Percentiles rank a stretch among this genome's conserved stretches.
Evolutionary conservation across 2,329 filamentous ascomycete species (phyloP).

Genomic region (Sordariomycetes sp.): DNA sequence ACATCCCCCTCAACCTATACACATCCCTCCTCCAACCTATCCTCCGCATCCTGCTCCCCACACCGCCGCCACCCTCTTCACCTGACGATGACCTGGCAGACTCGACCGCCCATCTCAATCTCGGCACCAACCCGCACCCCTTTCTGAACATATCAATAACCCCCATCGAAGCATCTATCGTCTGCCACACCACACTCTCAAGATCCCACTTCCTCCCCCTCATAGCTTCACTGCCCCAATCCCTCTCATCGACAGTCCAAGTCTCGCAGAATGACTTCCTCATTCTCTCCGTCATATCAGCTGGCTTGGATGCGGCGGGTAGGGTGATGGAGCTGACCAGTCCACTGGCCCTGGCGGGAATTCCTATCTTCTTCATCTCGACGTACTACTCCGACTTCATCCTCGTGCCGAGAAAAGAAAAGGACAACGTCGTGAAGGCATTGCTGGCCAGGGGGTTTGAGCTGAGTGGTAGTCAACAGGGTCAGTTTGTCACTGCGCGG

Average conservation of each 20-base stretch:
- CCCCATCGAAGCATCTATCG: slow-evolving; percentile 84
- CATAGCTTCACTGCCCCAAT: slow-evolving; percentile 51
- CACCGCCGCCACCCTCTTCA: slow-evolving; percentile 25
- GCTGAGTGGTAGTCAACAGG: slow-evolving; percentile 66
- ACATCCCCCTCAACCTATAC: slow-evolving; percentile 77
- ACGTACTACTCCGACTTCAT: slow-evolving; percentile 98
- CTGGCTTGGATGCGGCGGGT: slow-evolving; percentile 83
- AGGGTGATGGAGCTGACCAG: slow-evolving; percentile 86
- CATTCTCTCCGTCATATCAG: slow-evolving; percentile 81
- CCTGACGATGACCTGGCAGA: no score
- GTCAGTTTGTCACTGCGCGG: slow-evolving; percentile 49
- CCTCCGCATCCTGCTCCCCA: slow-evolving; percentile 72
- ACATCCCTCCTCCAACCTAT: slow-evolving; percentile 76
- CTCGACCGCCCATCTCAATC: no score
- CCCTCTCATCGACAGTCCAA: slow-evolving; percentile 46
- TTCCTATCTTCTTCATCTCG: slow-evolving; percentile 97
- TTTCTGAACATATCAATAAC: slow-evolving; percentile 94
- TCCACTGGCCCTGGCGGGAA: slow-evolving; percentile 81
- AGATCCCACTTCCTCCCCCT: slow-evolving; percentile 66
- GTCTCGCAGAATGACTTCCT: slow-evolving; percentile 80
- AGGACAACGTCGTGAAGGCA: slow-evolving; percentile 64
- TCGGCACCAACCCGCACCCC: slow-evolving; percentile 62
- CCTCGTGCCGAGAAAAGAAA: slow-evolving; percentile 70
- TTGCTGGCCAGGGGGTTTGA: slow-evolving; percentile 74
- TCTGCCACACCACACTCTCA: slow-evolving; percentile 72